These are phyloP conservation scores for Podospora didyma DNA, from an alignment of 495 filamentous ascomycete genomes.

Conservation along the genomic window DNA sequence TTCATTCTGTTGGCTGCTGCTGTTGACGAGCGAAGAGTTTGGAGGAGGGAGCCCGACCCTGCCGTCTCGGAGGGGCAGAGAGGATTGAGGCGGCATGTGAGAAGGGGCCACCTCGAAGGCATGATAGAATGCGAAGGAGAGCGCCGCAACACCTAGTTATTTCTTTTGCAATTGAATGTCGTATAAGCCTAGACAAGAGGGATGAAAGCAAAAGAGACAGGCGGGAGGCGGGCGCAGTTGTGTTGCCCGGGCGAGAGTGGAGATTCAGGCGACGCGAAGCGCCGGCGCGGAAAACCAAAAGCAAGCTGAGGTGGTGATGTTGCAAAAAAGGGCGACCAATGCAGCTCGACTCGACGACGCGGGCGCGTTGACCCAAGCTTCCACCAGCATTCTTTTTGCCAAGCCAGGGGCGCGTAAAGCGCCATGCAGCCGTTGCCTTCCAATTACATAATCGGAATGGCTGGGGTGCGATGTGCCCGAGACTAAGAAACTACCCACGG, in stretches of 20 bases:
- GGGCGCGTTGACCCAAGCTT: constrained; percentile 6
- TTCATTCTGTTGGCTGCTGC: constrained; percentile 12
- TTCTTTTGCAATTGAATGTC: constrained; percentile 6
- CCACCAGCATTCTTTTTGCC: background rate
- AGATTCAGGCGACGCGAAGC: too few species aligned
- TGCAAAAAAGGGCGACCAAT: background rate
- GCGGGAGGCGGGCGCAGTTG: background rate
- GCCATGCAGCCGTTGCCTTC: too few species aligned
- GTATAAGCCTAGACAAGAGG: constrained; percentile 5
- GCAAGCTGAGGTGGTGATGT: background rate
- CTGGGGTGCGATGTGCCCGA: background rate
- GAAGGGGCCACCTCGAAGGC: constrained; percentile 29
- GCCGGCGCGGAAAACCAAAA: background rate
- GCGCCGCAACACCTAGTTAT: constrained; percentile 2
- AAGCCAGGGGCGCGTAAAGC: background rate
- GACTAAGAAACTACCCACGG: too few species aligned
- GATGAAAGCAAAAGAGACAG: background rate
- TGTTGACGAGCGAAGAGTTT: constrained; percentile 1
- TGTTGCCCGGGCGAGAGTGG: background rate
- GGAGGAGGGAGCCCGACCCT: constrained; percentile 44
- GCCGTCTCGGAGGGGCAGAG: constrained; percentile 29
- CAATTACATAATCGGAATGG: constrained; percentile 6
- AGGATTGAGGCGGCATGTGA: constrained; percentile 32
- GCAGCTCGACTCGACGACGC: constrained; percentile 4
- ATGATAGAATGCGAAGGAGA: constrained; percentile 24